These are phyloP conservation scores for Populus tremula DNA, from an alignment of 345 rosid species.

Conservation along the genomic window DNA sequence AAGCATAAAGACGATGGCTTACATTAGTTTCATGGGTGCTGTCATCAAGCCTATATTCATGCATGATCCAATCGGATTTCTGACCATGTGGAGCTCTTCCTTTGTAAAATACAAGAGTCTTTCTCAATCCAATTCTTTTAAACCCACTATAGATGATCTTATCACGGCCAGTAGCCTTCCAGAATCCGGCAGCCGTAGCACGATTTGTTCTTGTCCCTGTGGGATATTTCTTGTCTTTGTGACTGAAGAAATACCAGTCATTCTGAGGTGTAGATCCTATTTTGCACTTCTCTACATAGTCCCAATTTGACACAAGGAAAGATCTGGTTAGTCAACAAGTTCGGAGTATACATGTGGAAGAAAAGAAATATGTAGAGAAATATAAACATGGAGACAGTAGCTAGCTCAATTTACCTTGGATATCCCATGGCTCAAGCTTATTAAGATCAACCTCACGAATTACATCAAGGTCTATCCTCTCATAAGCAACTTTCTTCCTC, in stretches of 20 bases:
- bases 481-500: slow-evolving; percentile 76
- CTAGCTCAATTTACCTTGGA: slow-evolving; percentile 56
- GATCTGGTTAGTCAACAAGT: not conserved
- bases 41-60: slow-evolving; percentile 93
- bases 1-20: slow-evolving; percentile 19
- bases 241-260: slow-evolving; percentile 98
- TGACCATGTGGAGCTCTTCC: slow-evolving; percentile 98
- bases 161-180: slow-evolving; percentile 98
- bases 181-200: slow-evolving; percentile 88
- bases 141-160: slow-evolving; percentile 78
- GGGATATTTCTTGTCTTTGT: slow-evolving; percentile 96
- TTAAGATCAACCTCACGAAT: slow-evolving; percentile 98
- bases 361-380: not conserved
- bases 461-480: slow-evolving; percentile 90
- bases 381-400: not conserved
- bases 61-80: slow-evolving; percentile 99
- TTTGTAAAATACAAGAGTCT: slow-evolving; percentile 86
- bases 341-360: not conserved
- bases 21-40: slow-evolving; percentile 35
- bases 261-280: slow-evolving; percentile 92
- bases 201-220: slow-evolving; percentile 94
- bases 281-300: slow-evolving; percentile 68
- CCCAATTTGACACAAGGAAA: not conserved
- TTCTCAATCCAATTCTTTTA: slow-evolving; percentile 76
- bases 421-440: slow-evolving; percentile 99